phyloP scores from a whole-genome alignment of 495 filamentous ascomycete species.

The Corynascus novoguineensis region DNA sequence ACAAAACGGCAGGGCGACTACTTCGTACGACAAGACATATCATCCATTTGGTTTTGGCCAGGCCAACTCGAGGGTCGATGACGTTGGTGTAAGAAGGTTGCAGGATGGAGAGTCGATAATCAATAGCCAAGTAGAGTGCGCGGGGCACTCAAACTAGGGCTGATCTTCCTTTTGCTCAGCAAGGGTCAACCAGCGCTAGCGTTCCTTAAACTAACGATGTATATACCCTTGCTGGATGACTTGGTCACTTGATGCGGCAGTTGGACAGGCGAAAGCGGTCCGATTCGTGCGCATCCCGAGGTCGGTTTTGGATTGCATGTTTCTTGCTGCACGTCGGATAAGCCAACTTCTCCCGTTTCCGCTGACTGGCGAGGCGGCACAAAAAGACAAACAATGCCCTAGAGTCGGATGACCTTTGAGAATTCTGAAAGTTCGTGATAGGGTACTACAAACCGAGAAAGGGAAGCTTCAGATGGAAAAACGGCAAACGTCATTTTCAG shows the following conservation, averaged over 20 bases:
- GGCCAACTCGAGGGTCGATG: neutral
- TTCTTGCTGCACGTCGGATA: neutral
- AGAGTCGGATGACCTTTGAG: too few species aligned
- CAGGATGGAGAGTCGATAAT: neutral
- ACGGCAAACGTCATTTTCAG: too few species aligned
- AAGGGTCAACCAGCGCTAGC: neutral
- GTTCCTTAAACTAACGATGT: neutral
- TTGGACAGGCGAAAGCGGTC: neutral
- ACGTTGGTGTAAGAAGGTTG: neutral
- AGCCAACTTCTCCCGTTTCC: neutral
- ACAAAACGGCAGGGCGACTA: too few species aligned
- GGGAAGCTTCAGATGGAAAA: too few species aligned
- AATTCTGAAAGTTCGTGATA: too few species aligned
- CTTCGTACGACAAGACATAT: too few species aligned
- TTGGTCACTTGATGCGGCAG: neutral
- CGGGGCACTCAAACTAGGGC: too few species aligned
- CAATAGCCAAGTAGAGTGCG: too few species aligned
- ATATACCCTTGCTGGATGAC: neutral
- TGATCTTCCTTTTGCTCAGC: neutral
- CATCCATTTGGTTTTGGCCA: neutral
- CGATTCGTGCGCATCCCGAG: neutral
- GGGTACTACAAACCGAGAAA: too few species aligned
- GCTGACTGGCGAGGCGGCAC: too few species aligned
- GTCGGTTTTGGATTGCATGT: neutral
- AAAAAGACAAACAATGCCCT: too few species aligned